Evolutionary conservation across 2,329 filamentous ascomycete species (phyloP).

Genomic region (Dryadomyces quercivorus): DNA sequence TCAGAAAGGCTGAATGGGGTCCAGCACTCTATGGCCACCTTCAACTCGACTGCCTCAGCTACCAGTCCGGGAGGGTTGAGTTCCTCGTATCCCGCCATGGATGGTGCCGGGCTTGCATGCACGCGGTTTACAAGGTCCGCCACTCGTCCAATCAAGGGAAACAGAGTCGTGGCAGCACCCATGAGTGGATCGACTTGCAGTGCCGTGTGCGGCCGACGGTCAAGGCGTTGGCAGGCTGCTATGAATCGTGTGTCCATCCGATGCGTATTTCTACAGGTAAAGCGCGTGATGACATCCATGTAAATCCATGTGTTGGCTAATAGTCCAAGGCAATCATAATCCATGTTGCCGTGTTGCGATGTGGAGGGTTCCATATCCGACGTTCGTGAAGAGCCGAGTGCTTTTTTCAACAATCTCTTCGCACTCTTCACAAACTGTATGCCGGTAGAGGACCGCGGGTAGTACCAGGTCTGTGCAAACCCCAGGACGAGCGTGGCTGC

Average conservation of each 20-base stretch:
- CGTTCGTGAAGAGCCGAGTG: not conserved
- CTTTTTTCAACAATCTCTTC: not conserved
- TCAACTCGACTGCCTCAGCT: conserved; percentile 2
- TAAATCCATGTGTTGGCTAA: conserved; percentile 5
- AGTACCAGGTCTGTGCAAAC: conserved; percentile 5
- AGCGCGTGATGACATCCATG: conserved; percentile 6
- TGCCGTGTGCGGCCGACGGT: not conserved
- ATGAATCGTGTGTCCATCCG: not conserved
- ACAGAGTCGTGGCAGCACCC: not conserved
- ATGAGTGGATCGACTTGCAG: conserved; percentile 2
- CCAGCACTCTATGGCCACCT: conserved; percentile 1
- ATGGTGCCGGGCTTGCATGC: not conserved
- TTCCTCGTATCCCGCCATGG: not conserved
- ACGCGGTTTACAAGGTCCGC: conserved; percentile 3
- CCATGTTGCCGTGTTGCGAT: not conserved
- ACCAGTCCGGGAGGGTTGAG: conserved; percentile 3
- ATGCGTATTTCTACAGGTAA: not conserved
- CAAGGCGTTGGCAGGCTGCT: not conserved
- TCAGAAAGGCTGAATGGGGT: not conserved
- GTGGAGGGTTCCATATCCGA: not conserved
- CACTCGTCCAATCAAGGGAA: conserved; percentile 3
- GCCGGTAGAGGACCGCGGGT: conserved; percentile 2
- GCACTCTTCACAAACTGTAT: conserved; percentile 3
- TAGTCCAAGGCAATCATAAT: not conserved
- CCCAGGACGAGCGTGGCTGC: not conserved